Evolutionary conservation across 129 eudicot genomes (phyloP).

Genomic region (Artemisia argyi): DNA sequence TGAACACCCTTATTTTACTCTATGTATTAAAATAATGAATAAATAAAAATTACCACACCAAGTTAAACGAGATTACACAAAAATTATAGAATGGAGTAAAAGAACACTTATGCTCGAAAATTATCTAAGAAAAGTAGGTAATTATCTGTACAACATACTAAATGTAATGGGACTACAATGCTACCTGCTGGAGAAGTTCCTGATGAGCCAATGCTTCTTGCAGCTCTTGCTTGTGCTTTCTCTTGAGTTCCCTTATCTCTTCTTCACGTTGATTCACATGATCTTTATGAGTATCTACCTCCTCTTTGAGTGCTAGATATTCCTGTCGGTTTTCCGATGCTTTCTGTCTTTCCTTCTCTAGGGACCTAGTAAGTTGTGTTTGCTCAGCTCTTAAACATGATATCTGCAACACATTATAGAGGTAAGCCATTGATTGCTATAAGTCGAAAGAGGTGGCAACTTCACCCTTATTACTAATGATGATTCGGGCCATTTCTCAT

Average conservation of each 20-base stretch:
- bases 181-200: conserved; percentile 85
- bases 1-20: too few species aligned
- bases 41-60: too few species aligned
- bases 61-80: too few species aligned
- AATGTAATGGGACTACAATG: background rate
- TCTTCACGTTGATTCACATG: conserved; percentile 73
- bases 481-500: background rate
- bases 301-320: conserved; percentile 81
- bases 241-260: conserved; percentile 75
- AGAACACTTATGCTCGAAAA: too few species aligned
- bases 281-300: conserved; percentile 76
- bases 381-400: conserved; percentile 89
- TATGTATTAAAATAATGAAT: too few species aligned
- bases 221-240: conserved; percentile 79
- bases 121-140: too few species aligned
- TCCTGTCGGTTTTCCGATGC: conserved; percentile 89
- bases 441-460: conserved; percentile 3
- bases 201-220: conserved; percentile 73
- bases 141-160: too few species aligned
- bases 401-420: conserved; percentile 50
- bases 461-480: background rate
- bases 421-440: background rate
- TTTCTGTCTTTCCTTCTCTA: conserved; percentile 92
- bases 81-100: too few species aligned
- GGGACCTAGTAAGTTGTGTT: conserved; percentile 82